Conservation (phyloP, 2,329 filamentous ascomycete species). For the Aureobasidium vineae region DNA sequence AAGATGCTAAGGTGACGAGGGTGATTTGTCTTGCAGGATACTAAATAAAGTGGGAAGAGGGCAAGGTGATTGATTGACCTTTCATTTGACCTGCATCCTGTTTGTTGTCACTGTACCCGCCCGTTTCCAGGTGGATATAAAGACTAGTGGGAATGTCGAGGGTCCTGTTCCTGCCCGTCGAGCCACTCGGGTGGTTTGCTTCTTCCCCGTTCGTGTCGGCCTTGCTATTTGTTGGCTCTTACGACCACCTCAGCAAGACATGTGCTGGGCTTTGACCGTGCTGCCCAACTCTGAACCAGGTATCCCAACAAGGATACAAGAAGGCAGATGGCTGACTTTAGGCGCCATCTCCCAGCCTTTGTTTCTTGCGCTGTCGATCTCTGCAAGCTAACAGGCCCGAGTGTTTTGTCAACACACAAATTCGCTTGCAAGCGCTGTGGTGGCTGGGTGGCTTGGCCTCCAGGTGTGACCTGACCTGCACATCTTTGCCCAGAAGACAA, state of each 20-base stretch:
- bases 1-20: conserved; percentile 23
- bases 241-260: conserved; percentile 6
- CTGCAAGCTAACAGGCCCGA: conserved; percentile 23
- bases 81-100: conserved; percentile 25
- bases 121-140: conserved; percentile 25
- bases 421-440: conserved; percentile 20
- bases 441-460: conserved; percentile 23
- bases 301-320: not conserved
- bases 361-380: conserved; percentile 22
- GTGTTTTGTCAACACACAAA: conserved; percentile 13
- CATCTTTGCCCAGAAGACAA: not conserved
- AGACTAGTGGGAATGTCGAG: conserved; percentile 13
- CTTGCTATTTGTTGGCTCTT: not conserved
- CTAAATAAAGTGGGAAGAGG: conserved; percentile 12
- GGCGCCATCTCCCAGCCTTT: conserved; percentile 18
- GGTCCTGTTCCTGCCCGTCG: not conserved
- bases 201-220: not conserved
- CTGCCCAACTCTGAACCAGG: not conserved
- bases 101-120: conserved; percentile 25
- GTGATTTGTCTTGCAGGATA: conserved; percentile 23
- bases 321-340: not conserved
- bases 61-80: conserved; percentile 19
- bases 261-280: not conserved
- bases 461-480: not conserved
- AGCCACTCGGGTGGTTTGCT: conserved; percentile 25